Base-by-base conservation (phyloP, 257 asterid species). In the Knoxia roxburghii region DNA sequence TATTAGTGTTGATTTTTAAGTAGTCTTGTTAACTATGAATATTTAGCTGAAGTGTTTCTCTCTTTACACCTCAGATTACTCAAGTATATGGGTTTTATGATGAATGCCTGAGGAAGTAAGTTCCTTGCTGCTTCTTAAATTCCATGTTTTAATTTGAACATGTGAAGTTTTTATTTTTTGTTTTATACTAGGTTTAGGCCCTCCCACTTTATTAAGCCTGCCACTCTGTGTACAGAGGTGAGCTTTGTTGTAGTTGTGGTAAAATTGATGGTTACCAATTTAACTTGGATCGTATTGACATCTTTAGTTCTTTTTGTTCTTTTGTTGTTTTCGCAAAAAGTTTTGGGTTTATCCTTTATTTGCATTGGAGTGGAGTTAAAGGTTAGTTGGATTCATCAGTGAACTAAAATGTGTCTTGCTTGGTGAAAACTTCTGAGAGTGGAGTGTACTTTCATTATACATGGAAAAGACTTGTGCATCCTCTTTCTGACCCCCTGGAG, bases 51-150 rank as follows among this genome's bases (percentile, higher is more conserved):
- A 49, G 10, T 64, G 51, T 43, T 24, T 30, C 61, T 43, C 53
- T 64, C 41, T 62, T 23, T 58, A 64, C 24, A 64, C 29, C 39
- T 77, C 85, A 79, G 83, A 83, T 83, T 33, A 83, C 85, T 77
- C 88, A 83, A 73, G 85, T 83, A 4, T 83, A 83, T 76, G 85
- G 85, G 20, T 80, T 83, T 74, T 83, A 83, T 73, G 85, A 83
- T 67, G 88, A 83, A 41, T 83, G 85, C 78, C 76, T 83, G 50
- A 76, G 88, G 73, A 80, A 83, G 88, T 83, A 76, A 80, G 88
- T 75, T 70, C 27, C 24, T 50, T 62, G 40, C 23, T n/a, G 54
- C 64, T 39, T 39, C 13, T 63, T 50, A 20, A 57, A 63, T 35
- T 51, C 21, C 61, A 46, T 12, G 30, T 48, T 56, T 57, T 59